Conservation (phyloP, 2,329 filamentous ascomycete species). For the Penicillium expansum region DNA sequence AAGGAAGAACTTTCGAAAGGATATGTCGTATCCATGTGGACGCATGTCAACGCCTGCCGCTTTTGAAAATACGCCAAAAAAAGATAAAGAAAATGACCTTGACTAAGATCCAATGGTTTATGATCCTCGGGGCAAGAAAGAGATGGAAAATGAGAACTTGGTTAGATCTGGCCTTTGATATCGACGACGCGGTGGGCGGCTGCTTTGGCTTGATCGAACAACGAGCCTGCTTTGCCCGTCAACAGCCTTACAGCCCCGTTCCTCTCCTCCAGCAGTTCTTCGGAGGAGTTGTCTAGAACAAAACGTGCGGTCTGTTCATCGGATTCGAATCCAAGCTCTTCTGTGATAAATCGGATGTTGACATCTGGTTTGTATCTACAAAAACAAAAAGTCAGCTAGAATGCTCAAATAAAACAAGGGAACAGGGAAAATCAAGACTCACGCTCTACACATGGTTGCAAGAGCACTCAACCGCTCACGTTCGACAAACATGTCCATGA, state of each 20-base stretch:
- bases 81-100: background rate
- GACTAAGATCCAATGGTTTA: background rate
- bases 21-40: background rate
- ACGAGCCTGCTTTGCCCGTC: conserved; percentile 66
- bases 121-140: background rate
- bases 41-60: background rate
- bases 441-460: conserved; percentile 93
- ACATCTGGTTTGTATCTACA: conserved; percentile 87
- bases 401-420: background rate
- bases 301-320: conserved; percentile 89
- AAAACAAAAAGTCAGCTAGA: background rate
- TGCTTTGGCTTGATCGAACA: conserved; percentile 72
- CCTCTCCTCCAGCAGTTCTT: conserved; percentile 73
- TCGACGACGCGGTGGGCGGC: conserved; percentile 83
- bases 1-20: background rate
- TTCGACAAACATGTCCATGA: conserved; percentile 98
- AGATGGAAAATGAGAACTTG: conserved; percentile 2
- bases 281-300: conserved; percentile 74
- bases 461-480: conserved; percentile 89
- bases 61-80: conserved; percentile 7
- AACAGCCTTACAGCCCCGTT: conserved; percentile 70
- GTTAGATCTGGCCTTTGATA: conserved; percentile 88
- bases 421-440: conserved; percentile 41
- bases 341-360: conserved; percentile 84
- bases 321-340: conserved; percentile 93